phyloP scores from a whole-genome alignment of 176 grass and related monocot genomes.

The Oryza nivara region DNA sequence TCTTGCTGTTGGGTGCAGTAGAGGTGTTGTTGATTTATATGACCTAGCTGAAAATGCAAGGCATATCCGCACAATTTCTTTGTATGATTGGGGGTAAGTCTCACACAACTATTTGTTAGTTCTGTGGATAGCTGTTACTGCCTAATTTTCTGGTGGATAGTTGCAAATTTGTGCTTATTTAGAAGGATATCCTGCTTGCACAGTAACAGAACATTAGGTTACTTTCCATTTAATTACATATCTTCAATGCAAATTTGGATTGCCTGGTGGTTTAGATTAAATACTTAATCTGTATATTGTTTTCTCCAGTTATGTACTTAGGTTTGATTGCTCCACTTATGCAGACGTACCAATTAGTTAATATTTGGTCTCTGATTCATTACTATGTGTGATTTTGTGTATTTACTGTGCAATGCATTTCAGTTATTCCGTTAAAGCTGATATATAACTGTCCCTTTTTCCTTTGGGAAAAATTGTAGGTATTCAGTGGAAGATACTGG shows the following conservation, averaged over 20 bases:
- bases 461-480: conserved; percentile 51
- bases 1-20: conserved; percentile 88
- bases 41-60: conserved; percentile 71
- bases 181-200: not conserved
- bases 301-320: conserved; percentile 16
- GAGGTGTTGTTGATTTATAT: conserved; percentile 93
- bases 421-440: conserved; percentile 38
- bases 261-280: conserved; percentile 23
- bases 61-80: conserved; percentile 85
- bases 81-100: conserved; percentile 95
- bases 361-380: conserved; percentile 10
- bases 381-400: conserved; percentile 4
- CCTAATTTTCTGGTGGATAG: conserved; percentile 18
- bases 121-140: not conserved
- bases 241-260: conserved; percentile 14
- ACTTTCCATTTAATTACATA: not conserved
- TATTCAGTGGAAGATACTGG: conserved; percentile 97
- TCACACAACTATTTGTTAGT: not conserved
- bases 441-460: conserved; percentile 10
- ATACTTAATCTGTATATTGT: not conserved
- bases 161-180: conserved; percentile 16
- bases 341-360: not conserved
- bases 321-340: not conserved
- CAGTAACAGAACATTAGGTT: not conserved
- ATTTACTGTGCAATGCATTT: not conserved